These are phyloP conservation scores for Areca catechu DNA, from an alignment of 176 grass and related monocot genomes.

Conservation along the genomic window DNA sequence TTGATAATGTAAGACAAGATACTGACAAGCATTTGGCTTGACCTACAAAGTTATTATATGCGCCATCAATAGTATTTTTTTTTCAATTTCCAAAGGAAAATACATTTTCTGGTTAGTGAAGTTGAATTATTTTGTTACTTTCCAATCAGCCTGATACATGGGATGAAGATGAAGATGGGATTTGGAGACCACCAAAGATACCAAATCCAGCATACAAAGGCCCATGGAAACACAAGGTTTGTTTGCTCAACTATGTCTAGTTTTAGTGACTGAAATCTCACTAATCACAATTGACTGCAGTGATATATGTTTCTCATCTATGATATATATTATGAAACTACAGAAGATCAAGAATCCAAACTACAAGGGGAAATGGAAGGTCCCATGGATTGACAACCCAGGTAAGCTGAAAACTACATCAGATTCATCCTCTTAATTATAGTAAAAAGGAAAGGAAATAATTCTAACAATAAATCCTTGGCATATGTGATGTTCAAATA, in stretches of 20 bases:
- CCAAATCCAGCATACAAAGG: constrained; percentile 95
- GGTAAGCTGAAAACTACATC: constrained; percentile 27
- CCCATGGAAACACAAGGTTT: constrained; percentile 87
- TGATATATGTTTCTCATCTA: constrained; percentile 12
- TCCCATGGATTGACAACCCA: constrained; percentile 97
- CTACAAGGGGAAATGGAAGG: constrained; percentile 99
- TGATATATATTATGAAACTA: constrained; percentile 14
- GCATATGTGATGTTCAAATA: no score
- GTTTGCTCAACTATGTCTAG: not conserved
- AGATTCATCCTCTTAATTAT: not conserved
- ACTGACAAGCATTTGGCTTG: no score
- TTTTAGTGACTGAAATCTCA: no score
- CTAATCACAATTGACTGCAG: no score
- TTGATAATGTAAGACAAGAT: no score
- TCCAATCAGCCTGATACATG: constrained; percentile 72
- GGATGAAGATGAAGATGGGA: constrained; percentile 93
- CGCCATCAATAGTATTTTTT: no score
- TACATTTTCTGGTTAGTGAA: no score
- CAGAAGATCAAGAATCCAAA: constrained; percentile 99
- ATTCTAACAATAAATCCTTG: no score
- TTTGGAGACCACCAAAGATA: constrained; percentile 81
- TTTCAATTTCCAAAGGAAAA: no score
- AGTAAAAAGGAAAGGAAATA: no score
- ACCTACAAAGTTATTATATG: no score
- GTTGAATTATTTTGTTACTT: not conserved